These are phyloP conservation scores for Trichocomaceae sp. DNA, from an alignment of 2,329 filamentous ascomycete species.

Conservation along the genomic window DNA sequence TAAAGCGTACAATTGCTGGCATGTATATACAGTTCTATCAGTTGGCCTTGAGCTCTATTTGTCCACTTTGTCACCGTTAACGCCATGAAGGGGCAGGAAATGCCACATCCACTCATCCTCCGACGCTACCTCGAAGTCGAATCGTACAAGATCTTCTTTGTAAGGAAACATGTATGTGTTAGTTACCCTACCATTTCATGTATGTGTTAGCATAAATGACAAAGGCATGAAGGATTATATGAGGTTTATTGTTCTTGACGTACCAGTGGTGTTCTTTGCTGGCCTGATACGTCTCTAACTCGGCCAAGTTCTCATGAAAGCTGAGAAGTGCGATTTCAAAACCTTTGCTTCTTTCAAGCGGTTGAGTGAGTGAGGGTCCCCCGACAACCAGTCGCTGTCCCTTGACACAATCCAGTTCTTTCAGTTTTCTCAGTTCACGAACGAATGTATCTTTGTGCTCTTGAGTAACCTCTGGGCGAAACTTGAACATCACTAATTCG, in stretches of 20 bases:
- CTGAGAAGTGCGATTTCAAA: constrained; percentile 48
- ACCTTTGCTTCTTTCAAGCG: constrained; percentile 48
- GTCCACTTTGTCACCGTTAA: too few relatives aligned
- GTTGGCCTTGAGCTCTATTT: too few relatives aligned
- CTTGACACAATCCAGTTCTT: constrained; percentile 44
- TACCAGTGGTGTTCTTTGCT: constrained; percentile 48
- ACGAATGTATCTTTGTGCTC: constrained; percentile 43
- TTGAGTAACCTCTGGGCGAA: constrained; percentile 36
- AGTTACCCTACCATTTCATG: constrained; percentile 39
- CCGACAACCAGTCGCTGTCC: constrained; percentile 46
- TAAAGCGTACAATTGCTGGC: too few relatives aligned
- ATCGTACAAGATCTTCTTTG: constrained; percentile 48
- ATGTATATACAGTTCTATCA: too few relatives aligned
- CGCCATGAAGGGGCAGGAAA: background rate
- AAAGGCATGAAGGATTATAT: background rate
- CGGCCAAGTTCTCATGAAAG: constrained; percentile 43
- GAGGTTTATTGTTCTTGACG: constrained; percentile 1
- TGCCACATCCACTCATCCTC: constrained; percentile 27
- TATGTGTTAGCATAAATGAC: background rate
- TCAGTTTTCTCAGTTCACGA: constrained; percentile 45
- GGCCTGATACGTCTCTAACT: constrained; percentile 47
- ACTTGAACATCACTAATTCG: constrained; percentile 46
- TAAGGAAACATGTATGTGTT: constrained; percentile 48
- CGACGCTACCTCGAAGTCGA: constrained; percentile 46
- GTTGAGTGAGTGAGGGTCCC: constrained; percentile 48